Base-by-base conservation (phyloP, 306 rosid genomes). In the Psophocarpus tetragonolobus region DNA sequence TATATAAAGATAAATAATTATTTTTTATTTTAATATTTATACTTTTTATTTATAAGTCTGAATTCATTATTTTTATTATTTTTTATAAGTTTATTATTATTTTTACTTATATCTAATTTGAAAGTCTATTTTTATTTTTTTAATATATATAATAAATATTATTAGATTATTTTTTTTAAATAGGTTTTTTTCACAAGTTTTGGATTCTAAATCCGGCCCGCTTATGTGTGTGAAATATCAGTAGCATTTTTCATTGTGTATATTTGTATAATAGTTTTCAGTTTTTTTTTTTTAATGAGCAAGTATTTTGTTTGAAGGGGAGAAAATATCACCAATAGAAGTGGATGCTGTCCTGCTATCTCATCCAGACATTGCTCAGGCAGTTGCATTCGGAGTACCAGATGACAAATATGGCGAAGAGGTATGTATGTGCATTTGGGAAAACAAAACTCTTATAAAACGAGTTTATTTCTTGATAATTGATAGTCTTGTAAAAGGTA, bases 321-420 rank as follows among this genome's bases (percentile, higher is more conserved):
- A 95, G 82, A 95, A 95, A 76, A 95, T 95, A 80, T 95, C 98
- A 47, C 98, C 98, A 6, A 87, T 92, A 44, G 98, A 95, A 83
- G 95, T 92, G n/a, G 98, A 95, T 66, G 87, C 95, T 0, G 97
- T 92, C 35, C 90, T 95, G 12, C 58, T 95, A 41, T 80, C 93
- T 3, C 92, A 92, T 71, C 85, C 97, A 2, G 92, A 86, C 24
- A n/a, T 91, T 51, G 90, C 87, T 67, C 97, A 94, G 26, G 98
- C 93, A 0, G 97, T 94, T 48, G 91, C 93, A 36, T 95, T 95
- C 29, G 97, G 97, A 71, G 97, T 95, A 2, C 96, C 98, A 1
- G 95, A 95, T 64, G 92, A 87, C 9, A 95, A 95, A 62, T 95
- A 95, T 62, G 98, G 98, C 0, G 98, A 95, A 85, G 98, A 95